A percentile compares a stretch with the other conserved stretches of the same genome.
phyloP scores from a whole-genome alignment of 78 protist genomes.

The Reticulomyxa filosa region DNA sequence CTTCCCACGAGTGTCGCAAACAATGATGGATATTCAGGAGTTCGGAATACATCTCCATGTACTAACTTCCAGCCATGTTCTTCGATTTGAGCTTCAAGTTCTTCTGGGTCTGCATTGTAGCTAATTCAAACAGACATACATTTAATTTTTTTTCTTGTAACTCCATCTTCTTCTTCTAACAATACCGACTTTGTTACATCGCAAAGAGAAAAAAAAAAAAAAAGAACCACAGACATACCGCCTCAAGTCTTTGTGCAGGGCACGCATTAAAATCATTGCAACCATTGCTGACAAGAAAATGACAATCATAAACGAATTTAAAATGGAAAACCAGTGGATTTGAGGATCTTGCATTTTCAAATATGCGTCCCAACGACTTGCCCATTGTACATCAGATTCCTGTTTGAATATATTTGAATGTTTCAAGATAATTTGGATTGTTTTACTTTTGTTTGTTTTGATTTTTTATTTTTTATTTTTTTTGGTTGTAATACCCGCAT shows the following conservation, averaged over 20 bases:
- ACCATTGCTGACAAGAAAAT: conserved; percentile 38
- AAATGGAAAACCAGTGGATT: conserved; percentile 71
- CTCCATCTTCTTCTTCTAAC: no score
- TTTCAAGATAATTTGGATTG: not conserved
- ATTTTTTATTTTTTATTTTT: not conserved
- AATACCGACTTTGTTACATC: no score
- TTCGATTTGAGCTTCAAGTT: conserved; percentile 26
- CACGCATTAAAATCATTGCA: conserved; percentile 75
- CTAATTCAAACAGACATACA: no score
- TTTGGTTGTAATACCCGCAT: not conserved
- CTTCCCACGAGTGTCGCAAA: no score
- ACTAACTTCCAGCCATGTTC: conserved; percentile 95
- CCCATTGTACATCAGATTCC: conserved; percentile 43
- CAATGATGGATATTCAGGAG: conserved; percentile 50
- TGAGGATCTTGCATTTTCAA: conserved; percentile 39
- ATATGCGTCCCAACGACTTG: conserved; percentile 79
- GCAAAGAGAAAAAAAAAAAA: not conserved
- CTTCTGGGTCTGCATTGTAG: conserved; percentile 12
- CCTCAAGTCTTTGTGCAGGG: conserved; percentile 35
- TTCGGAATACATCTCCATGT: conserved; percentile 86
- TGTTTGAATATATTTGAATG: not conserved
- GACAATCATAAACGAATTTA: conserved; percentile 76
- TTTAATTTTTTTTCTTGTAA: not conserved
- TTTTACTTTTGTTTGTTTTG: not conserved
- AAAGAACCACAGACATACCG: conserved; percentile 7